Conservation (phyloP, 345 rosid species). For the Linum usitatissimum region DNA sequence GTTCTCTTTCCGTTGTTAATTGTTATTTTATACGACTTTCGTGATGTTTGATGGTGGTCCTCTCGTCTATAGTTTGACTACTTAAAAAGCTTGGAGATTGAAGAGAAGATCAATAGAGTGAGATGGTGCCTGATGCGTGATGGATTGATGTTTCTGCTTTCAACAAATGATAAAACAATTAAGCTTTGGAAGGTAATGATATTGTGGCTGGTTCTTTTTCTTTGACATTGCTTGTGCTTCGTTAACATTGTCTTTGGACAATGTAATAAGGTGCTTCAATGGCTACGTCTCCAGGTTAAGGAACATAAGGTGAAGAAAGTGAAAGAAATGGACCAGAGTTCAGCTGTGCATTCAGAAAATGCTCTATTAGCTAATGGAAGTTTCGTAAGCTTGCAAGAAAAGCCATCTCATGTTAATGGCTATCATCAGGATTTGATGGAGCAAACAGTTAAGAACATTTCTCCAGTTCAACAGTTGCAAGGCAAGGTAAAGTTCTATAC, state of each 20-base stretch:
- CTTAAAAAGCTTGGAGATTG: slow-evolving; percentile 63
- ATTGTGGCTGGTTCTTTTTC: not conserved
- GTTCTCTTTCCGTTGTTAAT: not conserved
- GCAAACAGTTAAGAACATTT: slow-evolving; percentile 14
- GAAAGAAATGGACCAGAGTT: slow-evolving; percentile 29
- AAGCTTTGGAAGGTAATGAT: slow-evolving; percentile 58
- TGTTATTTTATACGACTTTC: not conserved
- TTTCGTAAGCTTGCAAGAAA: slow-evolving; percentile 28
- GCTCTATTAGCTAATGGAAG: slow-evolving; percentile 45
- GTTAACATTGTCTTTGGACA: not conserved
- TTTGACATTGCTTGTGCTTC: slow-evolving; percentile 2
- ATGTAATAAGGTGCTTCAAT: slow-evolving; percentile 3
- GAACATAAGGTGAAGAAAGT: slow-evolving; percentile 39
- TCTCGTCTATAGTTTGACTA: slow-evolving; percentile 40
- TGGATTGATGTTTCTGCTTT: slow-evolving; percentile 40
- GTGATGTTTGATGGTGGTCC: slow-evolving; percentile 7
- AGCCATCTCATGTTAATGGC: slow-evolving; percentile 26
- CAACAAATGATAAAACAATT: slow-evolving; percentile 60
- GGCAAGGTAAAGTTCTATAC: slow-evolving; percentile 29
- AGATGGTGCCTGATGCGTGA: slow-evolving; percentile 45
- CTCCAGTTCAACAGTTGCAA: slow-evolving; percentile 17
- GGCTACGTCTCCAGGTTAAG: slow-evolving; percentile 33
- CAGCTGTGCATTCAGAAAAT: slow-evolving; percentile 41
- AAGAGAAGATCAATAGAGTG: slow-evolving; percentile 50
- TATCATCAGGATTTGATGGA: slow-evolving; percentile 26